Evolutionary conservation across 768 basidiomycete species (phyloP), one percentile per base, ranked within the genome.

Genomic region (Podaxis carcinomalis): DNA sequence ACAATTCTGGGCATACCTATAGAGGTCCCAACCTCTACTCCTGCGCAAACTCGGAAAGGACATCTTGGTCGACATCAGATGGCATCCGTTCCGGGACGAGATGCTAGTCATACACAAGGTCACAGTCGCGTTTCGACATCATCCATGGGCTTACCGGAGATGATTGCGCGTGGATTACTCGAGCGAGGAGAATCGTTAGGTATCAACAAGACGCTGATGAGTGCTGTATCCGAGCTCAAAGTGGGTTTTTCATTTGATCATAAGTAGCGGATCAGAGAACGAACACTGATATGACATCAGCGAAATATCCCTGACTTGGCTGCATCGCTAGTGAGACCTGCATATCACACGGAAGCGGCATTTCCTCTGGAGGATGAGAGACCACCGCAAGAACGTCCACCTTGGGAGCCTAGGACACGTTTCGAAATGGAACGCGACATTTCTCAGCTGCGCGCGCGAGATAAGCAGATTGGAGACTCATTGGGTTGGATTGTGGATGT

Each of bases 251-350:
- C 52, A 56, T 9, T 51, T 58, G 27, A 25, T 46, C n/a, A 56
- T 35, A 21, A 10, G 4, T 44, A 39, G 7, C 32, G 27, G 54
- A 32, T 36, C 57, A 51, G 25, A 25, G n/a, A 44, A 35, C 39
- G 44, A 49, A 66, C 65, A 52, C 56, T 28, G 59, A 58, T 64
- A 64, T 25, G 40, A 58, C 62, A 55, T 2, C 63, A 93, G 92
- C 87, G 85, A 57, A 95, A 93, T 70, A 83, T 96, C 11, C 93
- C 94, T 1, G 94, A 96, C 65, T 68, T 95, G n/a, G 78, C 88
- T 10, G 81, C 83, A 7, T 84, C 86, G 11, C 77, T 94, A 11
- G 80, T 83, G 37, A 85, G 84, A 21, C 75, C 88, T 4, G 81
- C 86, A 1, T 79, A 78, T 47, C 68, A 74, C 23, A 69, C 80